These are phyloP conservation scores for Pleodorina starrii DNA, from an alignment of 139 green algal species.

Conservation along the genomic window DNA sequence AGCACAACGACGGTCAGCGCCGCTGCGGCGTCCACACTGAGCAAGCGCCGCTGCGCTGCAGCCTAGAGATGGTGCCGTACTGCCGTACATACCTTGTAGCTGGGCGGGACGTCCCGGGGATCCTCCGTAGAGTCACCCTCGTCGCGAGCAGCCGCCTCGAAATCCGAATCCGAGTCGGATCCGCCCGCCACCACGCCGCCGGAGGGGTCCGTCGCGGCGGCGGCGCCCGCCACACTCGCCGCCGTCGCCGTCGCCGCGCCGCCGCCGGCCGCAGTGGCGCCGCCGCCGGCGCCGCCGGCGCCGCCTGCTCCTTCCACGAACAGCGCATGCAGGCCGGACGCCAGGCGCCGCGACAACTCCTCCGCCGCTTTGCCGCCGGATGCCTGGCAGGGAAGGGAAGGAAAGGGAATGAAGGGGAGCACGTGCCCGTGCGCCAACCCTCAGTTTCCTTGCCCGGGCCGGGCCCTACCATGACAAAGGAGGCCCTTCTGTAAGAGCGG, in stretches of 20 bases:
- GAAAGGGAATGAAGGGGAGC: too few species aligned
- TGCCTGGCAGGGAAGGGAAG: too few species aligned
- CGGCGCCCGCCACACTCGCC: background rate
- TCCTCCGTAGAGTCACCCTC: conserved; percentile 20
- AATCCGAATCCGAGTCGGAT: conserved; percentile 11
- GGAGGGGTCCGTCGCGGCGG: background rate
- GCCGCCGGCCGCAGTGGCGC: background rate
- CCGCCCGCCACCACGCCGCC: background rate
- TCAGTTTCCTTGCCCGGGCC: too few species aligned
- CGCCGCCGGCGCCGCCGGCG: background rate
- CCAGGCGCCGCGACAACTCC: conserved; percentile 4
- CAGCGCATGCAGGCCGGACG: background rate
- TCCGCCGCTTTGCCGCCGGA: conserved; percentile 39
- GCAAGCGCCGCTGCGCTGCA: too few species aligned
- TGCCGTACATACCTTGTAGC: conserved; percentile 62
- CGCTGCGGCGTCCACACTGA: too few species aligned
- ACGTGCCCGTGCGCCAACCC: too few species aligned
- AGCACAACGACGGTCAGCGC: too few species aligned
- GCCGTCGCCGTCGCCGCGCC: background rate
- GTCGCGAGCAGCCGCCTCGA: conserved; percentile 20
- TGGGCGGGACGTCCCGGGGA: conserved; percentile 52
- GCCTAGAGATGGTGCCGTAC: too few species aligned
- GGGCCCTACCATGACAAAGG: too few species aligned
- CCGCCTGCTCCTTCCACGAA: background rate
- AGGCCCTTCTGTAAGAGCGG: too few species aligned